phyloP scores from a whole-genome alignment of 164 flowering plant genomes.

The Liriodendron chinense region DNA sequence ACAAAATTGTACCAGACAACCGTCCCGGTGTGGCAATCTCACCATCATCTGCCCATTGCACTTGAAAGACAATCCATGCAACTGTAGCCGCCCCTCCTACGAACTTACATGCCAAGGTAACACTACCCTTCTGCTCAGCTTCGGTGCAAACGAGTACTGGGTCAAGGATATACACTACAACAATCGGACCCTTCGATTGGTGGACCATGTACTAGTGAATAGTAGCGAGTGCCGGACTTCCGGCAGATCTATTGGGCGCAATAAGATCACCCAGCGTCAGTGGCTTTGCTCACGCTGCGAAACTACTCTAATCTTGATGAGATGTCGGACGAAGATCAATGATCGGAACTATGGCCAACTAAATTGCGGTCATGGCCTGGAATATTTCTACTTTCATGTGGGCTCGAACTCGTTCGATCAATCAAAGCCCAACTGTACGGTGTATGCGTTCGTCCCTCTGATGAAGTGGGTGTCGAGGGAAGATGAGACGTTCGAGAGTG shows the following conservation, averaged over 20 bases:
- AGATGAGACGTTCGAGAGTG: background rate
- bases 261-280: too few species aligned
- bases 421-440: background rate
- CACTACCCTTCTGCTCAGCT: background rate
- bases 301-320: background rate
- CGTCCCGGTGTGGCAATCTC: too few species aligned
- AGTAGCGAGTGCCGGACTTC: background rate
- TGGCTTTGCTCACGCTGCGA: too few species aligned
- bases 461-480: background rate
- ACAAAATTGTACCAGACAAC: too few species aligned
- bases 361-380: background rate
- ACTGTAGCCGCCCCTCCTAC: background rate
- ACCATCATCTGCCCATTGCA: slow-evolving; percentile 1
- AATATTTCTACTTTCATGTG: background rate
- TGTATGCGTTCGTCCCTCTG: background rate
- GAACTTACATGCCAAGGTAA: background rate
- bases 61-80: background rate
- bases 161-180: background rate
- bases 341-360: background rate
- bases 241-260: too few species aligned
- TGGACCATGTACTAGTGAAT: background rate
- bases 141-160: background rate
- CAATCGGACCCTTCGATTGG: background rate
- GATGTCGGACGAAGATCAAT: background rate
- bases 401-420: background rate